Base-by-base conservation (phyloP, 768 basidiomycete genomes). In the Coprinopsis marcescibilis region DNA sequence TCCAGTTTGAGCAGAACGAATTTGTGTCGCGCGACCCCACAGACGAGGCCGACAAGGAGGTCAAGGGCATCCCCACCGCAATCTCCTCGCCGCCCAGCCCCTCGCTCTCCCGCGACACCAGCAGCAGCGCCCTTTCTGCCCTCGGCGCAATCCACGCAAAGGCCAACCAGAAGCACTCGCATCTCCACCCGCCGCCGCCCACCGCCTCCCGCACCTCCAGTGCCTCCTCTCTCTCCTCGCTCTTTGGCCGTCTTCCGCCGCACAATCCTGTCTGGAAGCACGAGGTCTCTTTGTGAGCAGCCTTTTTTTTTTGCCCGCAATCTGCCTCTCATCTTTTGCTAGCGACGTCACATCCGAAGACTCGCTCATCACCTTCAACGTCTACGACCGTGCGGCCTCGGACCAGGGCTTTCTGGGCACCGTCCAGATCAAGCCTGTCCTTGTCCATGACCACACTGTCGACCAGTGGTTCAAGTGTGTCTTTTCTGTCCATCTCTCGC, bases 211-310 rank as follows among this genome's bases (percentile, higher is more conserved):
- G 57, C 69, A 19, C 62, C 72, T n/a, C 67, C 72, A n/a, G 56
- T 49, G 41, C 21, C 49, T 64, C n/a, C 57, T 64, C 48, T 58
- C 64, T 19, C 51, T 65, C 41, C 17, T 19, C 41, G 66, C 73
- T 86, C 43, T 84, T 89, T 56, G 76, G 78, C 50, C 73, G 81
- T 42, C 64, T 80, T 29, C 83, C 81, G 15, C 76, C 89, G 47
- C 77, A 89, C 59, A 97, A 92, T 70, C 95, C 96, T 10, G 84
- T 94, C 17, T 99, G 96, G 96, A 99, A 99, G 69, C 95, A 98
- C 63, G 88, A 98, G 64, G 96, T 98, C 26, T 84, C 89, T 35
- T 99, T 99, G 95, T 97, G 66, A 67, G 94, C 32, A 6, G n/a
- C 77, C 6, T n/a, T 33, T 30, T 50, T 49, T 43, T 21, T 50